These are phyloP conservation scores for Limnomonas spitsbergensis DNA, from an alignment of 139 green algal species.

Conservation along the genomic window DNA sequence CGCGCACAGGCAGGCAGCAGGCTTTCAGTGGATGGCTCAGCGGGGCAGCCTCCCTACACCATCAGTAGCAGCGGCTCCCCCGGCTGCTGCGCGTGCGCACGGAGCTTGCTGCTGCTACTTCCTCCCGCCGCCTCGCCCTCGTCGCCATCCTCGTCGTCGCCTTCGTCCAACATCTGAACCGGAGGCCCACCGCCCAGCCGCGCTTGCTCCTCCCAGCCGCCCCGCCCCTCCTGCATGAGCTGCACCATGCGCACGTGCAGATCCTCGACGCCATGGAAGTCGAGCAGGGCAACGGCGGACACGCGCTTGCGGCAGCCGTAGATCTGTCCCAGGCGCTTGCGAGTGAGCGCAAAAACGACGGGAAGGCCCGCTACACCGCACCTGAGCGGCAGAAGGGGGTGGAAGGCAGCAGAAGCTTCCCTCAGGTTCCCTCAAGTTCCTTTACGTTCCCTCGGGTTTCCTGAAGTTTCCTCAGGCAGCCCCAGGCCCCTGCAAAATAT, in stretches of 20 bases:
- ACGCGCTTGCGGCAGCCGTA: conserved; percentile 80
- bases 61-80: too few species aligned
- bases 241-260: conserved; percentile 3
- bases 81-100: too few species aligned
- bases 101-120: too few species aligned
- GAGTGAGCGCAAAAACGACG: conserved; percentile 72
- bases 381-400: conserved; percentile 4
- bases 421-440: too few species aligned
- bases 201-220: not conserved
- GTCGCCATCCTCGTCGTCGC: conserved; percentile 4
- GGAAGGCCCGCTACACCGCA: conserved; percentile 37
- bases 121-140: too few species aligned
- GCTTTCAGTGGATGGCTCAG: too few species aligned
- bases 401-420: too few species aligned
- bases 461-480: too few species aligned
- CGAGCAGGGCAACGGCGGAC: conserved; percentile 69
- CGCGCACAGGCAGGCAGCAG: too few species aligned
- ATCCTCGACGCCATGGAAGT: conserved; percentile 47
- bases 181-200: not conserved
- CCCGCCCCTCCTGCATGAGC: not conserved
- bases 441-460: too few species aligned
- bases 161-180: conserved; percentile 1
- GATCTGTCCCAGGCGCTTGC: conserved; percentile 74
- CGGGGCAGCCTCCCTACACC: too few species aligned
- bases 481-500: too few species aligned